Percentiles rank a stretch among this genome's conserved stretches.
Evolutionary conservation across 345 rosid species (phyloP).

Genomic region (Trapa incisa): DNA sequence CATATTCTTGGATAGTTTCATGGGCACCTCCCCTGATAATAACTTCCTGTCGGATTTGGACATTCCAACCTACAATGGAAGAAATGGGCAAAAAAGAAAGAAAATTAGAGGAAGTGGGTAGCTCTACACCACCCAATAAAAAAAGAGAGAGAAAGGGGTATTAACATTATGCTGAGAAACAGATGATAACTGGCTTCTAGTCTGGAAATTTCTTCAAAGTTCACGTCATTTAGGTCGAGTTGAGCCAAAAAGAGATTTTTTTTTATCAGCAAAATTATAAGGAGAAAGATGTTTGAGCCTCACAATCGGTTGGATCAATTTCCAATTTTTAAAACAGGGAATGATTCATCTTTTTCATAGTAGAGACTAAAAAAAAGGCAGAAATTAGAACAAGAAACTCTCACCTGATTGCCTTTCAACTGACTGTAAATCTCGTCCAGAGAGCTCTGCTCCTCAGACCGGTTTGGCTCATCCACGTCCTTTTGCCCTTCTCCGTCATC

Average conservation of each 20-base stretch:
- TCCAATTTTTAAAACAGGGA: neutral
- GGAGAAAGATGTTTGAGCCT: neutral
- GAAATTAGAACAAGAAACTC: neutral
- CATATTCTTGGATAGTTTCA: slow-evolving; percentile 62
- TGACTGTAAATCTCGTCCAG: slow-evolving; percentile 47
- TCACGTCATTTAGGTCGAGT: neutral
- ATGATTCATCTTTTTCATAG: neutral
- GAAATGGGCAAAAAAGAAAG: neutral
- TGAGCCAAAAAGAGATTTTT: neutral
- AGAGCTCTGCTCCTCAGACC: slow-evolving; percentile 23
- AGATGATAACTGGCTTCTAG: neutral
- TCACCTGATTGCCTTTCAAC: slow-evolving; percentile 18
- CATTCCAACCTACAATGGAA: slow-evolving; percentile 9
- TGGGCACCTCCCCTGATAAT: slow-evolving; percentile 31
- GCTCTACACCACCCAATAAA: too few species aligned
- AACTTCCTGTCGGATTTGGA: slow-evolving; percentile 57
- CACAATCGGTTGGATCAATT: neutral
- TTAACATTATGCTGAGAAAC: neutral
- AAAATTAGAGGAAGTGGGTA: neutral
- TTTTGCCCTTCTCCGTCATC: slow-evolving; percentile 1
- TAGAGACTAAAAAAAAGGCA: neutral
- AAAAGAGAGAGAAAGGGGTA: neutral
- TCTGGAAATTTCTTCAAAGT: neutral
- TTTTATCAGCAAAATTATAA: neutral
- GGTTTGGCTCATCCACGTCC: slow-evolving; percentile 11